Evolutionary conservation across 1,139 yeast genomes (phyloP).

Genomic region (Geotrichum macrosporum): DNA sequence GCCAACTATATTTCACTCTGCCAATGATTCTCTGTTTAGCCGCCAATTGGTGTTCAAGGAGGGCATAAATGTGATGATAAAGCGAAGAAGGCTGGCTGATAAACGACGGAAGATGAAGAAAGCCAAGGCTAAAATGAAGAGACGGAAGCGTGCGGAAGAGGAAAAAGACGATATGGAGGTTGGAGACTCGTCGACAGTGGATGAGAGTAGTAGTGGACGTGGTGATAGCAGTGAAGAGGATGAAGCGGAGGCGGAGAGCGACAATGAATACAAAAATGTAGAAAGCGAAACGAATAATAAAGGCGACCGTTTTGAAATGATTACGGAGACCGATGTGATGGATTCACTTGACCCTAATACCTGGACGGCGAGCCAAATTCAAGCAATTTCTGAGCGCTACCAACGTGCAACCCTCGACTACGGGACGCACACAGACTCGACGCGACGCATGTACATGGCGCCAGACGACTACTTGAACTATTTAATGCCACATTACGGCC

Average conservation of each 20-base stretch:
- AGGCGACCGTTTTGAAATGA: no score
- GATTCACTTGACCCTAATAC: slow-evolving; percentile 11
- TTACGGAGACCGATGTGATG: slow-evolving; percentile 5
- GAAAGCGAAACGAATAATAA: not conserved
- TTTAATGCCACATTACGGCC: no score
- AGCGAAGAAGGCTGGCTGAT: not conserved
- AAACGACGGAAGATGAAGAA: not conserved
- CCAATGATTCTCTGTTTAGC: not conserved
- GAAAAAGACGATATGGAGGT: no score
- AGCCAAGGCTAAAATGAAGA: no score
- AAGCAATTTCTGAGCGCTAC: not conserved
- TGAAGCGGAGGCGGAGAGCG: not conserved
- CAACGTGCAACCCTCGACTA: not conserved
- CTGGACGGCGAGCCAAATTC: slow-evolving; percentile 4
- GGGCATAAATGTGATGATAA: not conserved
- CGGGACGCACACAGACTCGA: slow-evolving; percentile 6
- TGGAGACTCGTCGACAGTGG: no score
- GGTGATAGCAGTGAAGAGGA: not conserved
- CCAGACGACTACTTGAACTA: slow-evolving; percentile 14
- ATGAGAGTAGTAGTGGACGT: no score
- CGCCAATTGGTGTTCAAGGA: not conserved
- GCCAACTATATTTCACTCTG: not conserved
- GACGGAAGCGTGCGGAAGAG: no score
- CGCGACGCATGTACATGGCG: not conserved
- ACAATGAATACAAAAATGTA: not conserved